Evolutionary conservation across 1,284 basidiomycete species (phyloP).

Genomic region (Apiotrichum gracile): DNA sequence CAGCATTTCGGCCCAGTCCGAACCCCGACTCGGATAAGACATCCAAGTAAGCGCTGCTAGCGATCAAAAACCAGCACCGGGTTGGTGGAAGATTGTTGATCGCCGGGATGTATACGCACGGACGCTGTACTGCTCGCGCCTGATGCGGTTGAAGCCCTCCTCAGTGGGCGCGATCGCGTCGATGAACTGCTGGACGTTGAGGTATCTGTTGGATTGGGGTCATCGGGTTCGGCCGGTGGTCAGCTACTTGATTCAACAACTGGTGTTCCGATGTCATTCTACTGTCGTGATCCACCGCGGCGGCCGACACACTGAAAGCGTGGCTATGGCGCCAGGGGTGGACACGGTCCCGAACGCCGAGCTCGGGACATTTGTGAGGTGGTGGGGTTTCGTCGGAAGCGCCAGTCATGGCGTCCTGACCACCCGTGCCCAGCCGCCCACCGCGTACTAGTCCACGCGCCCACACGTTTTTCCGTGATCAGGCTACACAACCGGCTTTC

Average conservation of each 20-base stretch:
- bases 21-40: background rate
- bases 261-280: too few relatives aligned
- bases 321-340: too few relatives aligned
- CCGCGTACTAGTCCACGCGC: too few relatives aligned
- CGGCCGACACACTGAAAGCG: background rate
- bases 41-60: background rate
- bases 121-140: slow-evolving; percentile 74
- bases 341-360: too few relatives aligned
- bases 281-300: background rate
- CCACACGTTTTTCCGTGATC: too few relatives aligned
- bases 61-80: background rate
- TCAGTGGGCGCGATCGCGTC: slow-evolving; percentile 82
- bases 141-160: slow-evolving; percentile 71
- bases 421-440: too few relatives aligned
- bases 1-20: slow-evolving; percentile 10
- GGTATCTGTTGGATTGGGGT: slow-evolving; percentile 54
- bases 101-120: slow-evolving; percentile 36
- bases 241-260: too few relatives aligned
- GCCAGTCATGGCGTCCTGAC: too few relatives aligned
- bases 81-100: background rate
- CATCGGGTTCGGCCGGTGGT: background rate
- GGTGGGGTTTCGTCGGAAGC: too few relatives aligned
- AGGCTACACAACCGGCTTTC: too few relatives aligned
- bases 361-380: too few relatives aligned
- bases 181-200: slow-evolving; percentile 78